These are phyloP conservation scores for Brachypodium distachyon DNA, from an alignment of 202 grass and related monocot species.

Conservation along the genomic window DNA sequence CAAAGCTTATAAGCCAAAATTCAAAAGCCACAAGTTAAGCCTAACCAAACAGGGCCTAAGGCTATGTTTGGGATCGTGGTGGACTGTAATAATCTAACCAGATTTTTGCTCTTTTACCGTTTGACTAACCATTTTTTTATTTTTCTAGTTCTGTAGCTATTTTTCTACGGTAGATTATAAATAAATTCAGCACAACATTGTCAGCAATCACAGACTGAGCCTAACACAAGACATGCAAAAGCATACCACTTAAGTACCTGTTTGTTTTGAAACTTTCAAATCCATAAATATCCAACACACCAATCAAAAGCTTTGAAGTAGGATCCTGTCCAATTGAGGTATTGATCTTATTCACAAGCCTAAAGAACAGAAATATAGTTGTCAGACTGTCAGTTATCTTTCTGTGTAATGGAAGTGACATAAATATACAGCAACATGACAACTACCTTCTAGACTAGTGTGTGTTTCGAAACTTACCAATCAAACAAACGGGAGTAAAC, in stretches of 20 bases:
- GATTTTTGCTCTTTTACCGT: no score
- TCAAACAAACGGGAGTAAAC: slow-evolving; percentile 96
- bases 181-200: background rate
- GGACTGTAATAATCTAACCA: background rate
- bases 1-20: no score
- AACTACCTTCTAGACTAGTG: slow-evolving; percentile 6
- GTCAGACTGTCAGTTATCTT: background rate
- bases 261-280: slow-evolving; percentile 99
- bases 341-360: slow-evolving; percentile 97
- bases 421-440: slow-evolving; percentile 4
- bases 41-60: no score
- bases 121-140: background rate
- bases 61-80: background rate
- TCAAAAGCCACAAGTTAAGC: no score
- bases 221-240: slow-evolving; percentile 49
- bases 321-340: slow-evolving; percentile 96
- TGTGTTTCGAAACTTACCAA: slow-evolving; percentile 62
- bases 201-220: background rate
- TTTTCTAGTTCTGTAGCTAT: background rate
- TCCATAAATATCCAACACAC: slow-evolving; percentile 98
- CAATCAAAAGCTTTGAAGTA: slow-evolving; percentile 82
- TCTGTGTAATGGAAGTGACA: background rate
- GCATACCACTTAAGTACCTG: slow-evolving; percentile 95
- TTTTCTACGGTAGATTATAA: background rate
- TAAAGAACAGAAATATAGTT: slow-evolving; percentile 31